Conservation (phyloP, 1,284 basidiomycete species). For the Cryptococcus sp. region DNA sequence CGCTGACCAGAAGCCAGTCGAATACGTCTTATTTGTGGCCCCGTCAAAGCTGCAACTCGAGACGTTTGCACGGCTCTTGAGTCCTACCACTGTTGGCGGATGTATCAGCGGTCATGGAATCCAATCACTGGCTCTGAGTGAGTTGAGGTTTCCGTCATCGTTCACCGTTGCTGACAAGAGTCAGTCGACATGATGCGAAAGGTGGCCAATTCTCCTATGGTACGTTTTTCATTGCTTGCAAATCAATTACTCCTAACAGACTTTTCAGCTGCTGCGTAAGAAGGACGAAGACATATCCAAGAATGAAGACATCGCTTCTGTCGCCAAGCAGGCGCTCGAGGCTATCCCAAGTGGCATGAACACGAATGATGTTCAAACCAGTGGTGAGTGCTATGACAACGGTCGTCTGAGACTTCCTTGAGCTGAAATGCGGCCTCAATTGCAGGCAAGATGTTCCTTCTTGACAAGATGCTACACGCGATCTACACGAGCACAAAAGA, state of each 20-base stretch:
- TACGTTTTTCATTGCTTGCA: constrained; percentile 13
- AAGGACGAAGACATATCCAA: constrained; percentile 57
- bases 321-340: constrained; percentile 63
- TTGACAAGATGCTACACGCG: constrained; percentile 70
- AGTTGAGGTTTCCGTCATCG: constrained; percentile 15
- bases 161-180: background rate
- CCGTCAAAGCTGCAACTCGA: constrained; percentile 78
- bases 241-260: background rate
- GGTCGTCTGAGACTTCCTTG: background rate
- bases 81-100: constrained; percentile 64
- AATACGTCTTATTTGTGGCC: constrained; percentile 89
- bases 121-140: constrained; percentile 80
- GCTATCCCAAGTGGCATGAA: constrained; percentile 66
- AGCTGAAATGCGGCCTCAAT: background rate
- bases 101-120: constrained; percentile 68
- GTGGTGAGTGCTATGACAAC: constrained; percentile 60
- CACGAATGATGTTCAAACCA: constrained; percentile 70
- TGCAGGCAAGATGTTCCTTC: constrained; percentile 72
- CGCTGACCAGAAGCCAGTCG: constrained; percentile 61
- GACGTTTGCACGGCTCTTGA: constrained; percentile 75
- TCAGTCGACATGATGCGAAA: constrained; percentile 65
- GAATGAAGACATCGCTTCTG: constrained; percentile 19
- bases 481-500: constrained; percentile 75
- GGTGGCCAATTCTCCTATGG: constrained; percentile 87
- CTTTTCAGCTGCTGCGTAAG: constrained; percentile 65